Evolutionary conservation across 1,284 basidiomycete species (phyloP), one percentile per base, ranked within the genome.

Genomic region (Schizopora paradoxa): DNA sequence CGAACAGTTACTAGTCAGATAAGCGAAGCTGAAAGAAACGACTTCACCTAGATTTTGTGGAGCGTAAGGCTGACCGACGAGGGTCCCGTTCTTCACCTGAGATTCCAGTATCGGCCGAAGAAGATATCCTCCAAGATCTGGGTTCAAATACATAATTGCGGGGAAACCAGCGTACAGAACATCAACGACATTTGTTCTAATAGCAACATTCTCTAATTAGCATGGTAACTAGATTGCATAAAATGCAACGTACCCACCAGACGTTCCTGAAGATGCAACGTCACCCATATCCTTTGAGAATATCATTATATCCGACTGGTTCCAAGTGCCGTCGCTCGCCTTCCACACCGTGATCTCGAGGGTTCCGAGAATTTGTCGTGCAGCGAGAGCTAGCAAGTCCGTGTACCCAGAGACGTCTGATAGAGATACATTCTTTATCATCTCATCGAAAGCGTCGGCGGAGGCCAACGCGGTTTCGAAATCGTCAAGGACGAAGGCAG

Each of bases 351-450:
- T 68, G 40, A 67, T 57, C 41, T 73, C 72, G 5, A 68, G 53
- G 2, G 65, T 61, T 1, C 61, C 67, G 43, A 70, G 56, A 1
- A 64, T 59, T 55, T 72, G 69, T 18, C 71, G 56, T 0, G 66
- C 58, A 0, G 61, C 62, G 6, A 73, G 54, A 0, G 64, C 60
- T 1, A 72, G 54, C 5, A 72, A 56, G 39, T 69, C 61, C 0
- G 59, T 61, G 47, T 72, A 73, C 5, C 66, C 54, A 1, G 51
- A 10, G 1, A 63, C 64, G 48, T 63, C 51, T 3, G 51, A 48
- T 1, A 43, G 38, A 1, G 63, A 61, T 22, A 61, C 59, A 8
- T 38, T 43, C 19, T 63, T 53, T 25, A 74, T 56, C 47, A 62
- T 61, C 10, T 52, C 40, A 49, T 74, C 70, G 8, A 72, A 61